A percentile compares a stretch with the other conserved stretches of the same genome.
Conservation (phyloP, 2,329 filamentous ascomycete species). For the Raffaelea deltoideospora region DNA sequence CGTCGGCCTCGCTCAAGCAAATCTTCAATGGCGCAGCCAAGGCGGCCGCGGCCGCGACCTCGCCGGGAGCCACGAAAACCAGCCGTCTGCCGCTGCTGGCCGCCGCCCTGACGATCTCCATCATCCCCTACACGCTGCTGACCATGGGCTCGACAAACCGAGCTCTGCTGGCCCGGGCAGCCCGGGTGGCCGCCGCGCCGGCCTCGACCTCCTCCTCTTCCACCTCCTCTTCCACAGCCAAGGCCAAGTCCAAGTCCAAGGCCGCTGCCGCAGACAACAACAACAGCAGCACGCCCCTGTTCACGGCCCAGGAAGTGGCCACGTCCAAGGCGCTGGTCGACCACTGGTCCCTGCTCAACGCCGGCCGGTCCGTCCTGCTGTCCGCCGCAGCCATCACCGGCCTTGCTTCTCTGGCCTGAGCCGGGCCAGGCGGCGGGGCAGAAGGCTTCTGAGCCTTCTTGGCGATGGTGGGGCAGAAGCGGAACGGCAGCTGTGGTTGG, state of each 20-base stretch:
- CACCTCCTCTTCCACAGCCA: too few species aligned
- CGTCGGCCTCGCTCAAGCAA: too few species aligned
- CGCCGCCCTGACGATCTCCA: conserved; percentile 25
- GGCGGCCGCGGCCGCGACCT: too few species aligned
- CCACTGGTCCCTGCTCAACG: conserved; percentile 37
- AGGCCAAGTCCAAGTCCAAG: conserved; percentile 1
- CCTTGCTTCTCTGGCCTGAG: not conserved
- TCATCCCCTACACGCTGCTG: conserved; percentile 35
- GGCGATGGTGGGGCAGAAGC: too few species aligned
- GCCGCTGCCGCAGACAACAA: conserved; percentile 3
- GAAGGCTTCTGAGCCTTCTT: too few species aligned
- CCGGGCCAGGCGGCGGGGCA: too few species aligned
- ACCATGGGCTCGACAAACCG: conserved; percentile 31
- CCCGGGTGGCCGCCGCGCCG: conserved; percentile 20
- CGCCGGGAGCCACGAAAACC: too few species aligned
- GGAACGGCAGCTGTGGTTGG: too few species aligned
- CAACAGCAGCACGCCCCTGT: conserved; percentile 1
- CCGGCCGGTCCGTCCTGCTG: conserved; percentile 17
- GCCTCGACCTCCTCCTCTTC: conserved; percentile 7
- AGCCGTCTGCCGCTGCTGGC: conserved; percentile 32
- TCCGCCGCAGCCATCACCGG: conserved; percentile 1
- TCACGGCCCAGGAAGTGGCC: conserved; percentile 16
- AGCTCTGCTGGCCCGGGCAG: conserved; percentile 28
- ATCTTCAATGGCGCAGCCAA: too few species aligned
- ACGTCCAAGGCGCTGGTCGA: conserved; percentile 33